Evolutionary conservation across 352 stramenopile species (phyloP), one percentile per base, ranked within the genome.

Genomic region (Phytophthora ohioensis): DNA sequence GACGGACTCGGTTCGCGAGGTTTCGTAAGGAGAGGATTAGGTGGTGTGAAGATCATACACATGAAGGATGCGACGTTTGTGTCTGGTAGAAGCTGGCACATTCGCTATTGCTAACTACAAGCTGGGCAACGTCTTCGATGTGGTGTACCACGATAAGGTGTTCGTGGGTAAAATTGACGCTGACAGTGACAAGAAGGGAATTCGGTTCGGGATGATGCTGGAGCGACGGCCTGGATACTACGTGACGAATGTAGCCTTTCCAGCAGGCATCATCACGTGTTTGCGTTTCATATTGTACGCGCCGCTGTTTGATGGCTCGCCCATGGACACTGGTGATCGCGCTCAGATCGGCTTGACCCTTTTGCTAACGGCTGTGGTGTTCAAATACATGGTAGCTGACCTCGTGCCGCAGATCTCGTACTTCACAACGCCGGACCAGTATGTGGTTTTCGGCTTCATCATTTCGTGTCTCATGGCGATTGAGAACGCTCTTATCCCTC

Each of bases 381-480:
- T 90, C 71, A 90, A 90, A 59, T 81, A 76, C 66, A 71, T 87
- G 27, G 78, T 90, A 3, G 73, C 77, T 32, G 69, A 66, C 3
- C 45, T 83, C 0, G 80, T 88, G 11, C 84, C 84, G 13, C 77
- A 88, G 38, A 78, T 92, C 2, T 85, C 82, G 52, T 92, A 92
- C 52, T 84, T 89, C 38, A 91, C 84, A 32, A 75, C 72, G 15
- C 57, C 89, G n/a, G 83, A 91, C 60, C 69, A 76, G 55, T 91
- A 89, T 47, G 78, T 91, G 3, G 85, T 84, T 46, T 87, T 88
- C 64, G 87, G 80, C 72, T 91, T 91, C 59, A 61, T 88, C 4
- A 71, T 88, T 35, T 67, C 81, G 7, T 87, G 71, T 15, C 30
- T 81, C 9, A 78, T 91, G 12, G 82, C 79, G 27, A 41, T 91